Base-by-base conservation (phyloP, 768 basidiomycete genomes). In the Agrocybe praecox region DNA sequence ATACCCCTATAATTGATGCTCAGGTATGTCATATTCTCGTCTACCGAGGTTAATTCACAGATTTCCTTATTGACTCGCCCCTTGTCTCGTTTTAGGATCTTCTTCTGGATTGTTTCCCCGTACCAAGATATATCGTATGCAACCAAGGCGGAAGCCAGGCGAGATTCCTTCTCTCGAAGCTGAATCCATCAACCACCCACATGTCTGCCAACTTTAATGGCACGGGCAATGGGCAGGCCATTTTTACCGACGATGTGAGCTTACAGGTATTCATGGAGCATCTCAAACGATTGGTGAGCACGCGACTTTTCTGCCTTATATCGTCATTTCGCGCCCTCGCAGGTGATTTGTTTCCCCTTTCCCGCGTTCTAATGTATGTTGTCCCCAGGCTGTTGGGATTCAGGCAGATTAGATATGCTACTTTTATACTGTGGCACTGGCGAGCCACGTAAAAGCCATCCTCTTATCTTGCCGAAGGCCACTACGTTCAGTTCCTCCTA, bases 181-280 rank as follows among this genome's bases (percentile, higher is more conserved):
- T 99, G 42, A 99, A 98, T 72, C 97, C 97, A 2, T 96, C 94
- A 55, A 98, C 96, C 57, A 98, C 96, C 40, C 96, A 99, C 71
- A 94, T 97, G 90, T 90, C 92, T 21, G 84, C 84, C 60, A 85
- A 85, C 56, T 93, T 96, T 86, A 96, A 96, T 71, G 93, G 94
- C n/a, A 81, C 83, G 2, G 96, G 96, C 6, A n/a, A 12, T 14
- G 36, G 3, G 5, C 91, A 94, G 72, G 92, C 94, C 15, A 98
- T 99, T 72, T 97, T 98, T 72, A 99, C 97, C 53, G 97, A 98
- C 69, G 96, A 99, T 72, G 96, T 98, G 60, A 97, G 94, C 70
- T 82, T 98, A 74, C 93, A 96, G 72, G 91, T 96, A 54, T 96
- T 97, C 79, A 96, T 95, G 95, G 96, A 97, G 67, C 92, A 96